These are phyloP conservation scores for Lichtheimia hyalospora DNA, from an alignment of 371 early-diverging fungal genomes.

Conservation along the genomic window DNA sequence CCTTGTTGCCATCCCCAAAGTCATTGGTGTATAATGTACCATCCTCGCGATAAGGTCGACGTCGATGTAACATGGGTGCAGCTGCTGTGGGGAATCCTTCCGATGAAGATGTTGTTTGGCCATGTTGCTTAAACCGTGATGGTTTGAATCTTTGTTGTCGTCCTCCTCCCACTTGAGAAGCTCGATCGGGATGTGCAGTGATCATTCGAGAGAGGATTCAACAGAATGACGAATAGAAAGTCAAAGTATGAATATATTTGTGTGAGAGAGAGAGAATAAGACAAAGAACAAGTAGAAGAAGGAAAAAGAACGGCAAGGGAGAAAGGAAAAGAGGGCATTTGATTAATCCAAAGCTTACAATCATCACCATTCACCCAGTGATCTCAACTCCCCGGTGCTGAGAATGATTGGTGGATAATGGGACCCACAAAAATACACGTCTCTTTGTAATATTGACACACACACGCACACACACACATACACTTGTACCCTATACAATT, in stretches of 20 bases:
- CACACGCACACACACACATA: no score
- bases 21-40: conserved; percentile 6
- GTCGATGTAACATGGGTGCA: not conserved
- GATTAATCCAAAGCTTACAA: not conserved
- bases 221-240: not conserved
- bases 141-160: not conserved
- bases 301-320: not conserved
- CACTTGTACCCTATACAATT: no score
- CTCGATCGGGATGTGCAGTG: no score
- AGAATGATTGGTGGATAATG: not conserved
- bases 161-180: no score
- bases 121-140: conserved; percentile 2
- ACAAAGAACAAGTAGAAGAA: not conserved
- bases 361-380: no score
- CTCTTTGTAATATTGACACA: no score
- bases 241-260: not conserved
- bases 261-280: not conserved
- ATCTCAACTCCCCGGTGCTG: not conserved
- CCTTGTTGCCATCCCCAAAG: conserved; percentile 26
- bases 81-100: conserved; percentile 2
- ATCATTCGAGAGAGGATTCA: not conserved
- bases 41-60: conserved; percentile 7
- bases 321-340: not conserved
- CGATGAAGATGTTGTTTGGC: conserved; percentile 11
- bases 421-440: no score